Evolutionary conservation across 495 filamentous ascomycete genomes (phyloP), one percentile per base, ranked within the genome.

Genomic region (Daldinia loculata): DNA sequence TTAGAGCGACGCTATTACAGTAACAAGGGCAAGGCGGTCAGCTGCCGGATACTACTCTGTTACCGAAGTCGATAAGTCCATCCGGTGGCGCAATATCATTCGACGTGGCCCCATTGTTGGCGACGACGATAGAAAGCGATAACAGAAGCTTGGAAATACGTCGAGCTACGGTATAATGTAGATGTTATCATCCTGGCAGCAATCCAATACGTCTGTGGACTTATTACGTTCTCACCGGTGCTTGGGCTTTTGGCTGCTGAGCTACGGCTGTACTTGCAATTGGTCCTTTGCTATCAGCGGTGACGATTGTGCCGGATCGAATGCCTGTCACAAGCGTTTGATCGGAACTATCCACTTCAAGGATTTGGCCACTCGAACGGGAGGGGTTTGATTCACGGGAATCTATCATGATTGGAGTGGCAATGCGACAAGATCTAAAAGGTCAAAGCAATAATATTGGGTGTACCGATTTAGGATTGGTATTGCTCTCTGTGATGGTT

Each of bases 41-140:
- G 34, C 0, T 36, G 11, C 43, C 43, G 43, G 22, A 22, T 48
- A 6, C 19, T 9, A 48, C 43, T 48, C 19, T 48, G 19, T 24
- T 7, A 11, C 43, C 43, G 14, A 12, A 26, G 4, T 48, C 19
- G 17, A 45, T 48, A 48, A 19, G 19, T 48, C 43, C 43, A 24
- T 48, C 43, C 43, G 43, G 43, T 48, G 43, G 43, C 43, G 43
- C 22, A 48, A 48, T 48, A 48, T 48, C 43, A 48, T 24, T 48
- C 43, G 17, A 48, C 11, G 43, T 48, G 43, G 43, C 17, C 17
- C 19, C 43, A 48, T 48, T 11, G 43, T 48, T 48, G 43, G 22
- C 43, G 8, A 24, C 43, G 43, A 48, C 19, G 9, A 48, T 0
- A 2, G 17, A 22, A 48, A 9, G 6, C 8, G 43, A 48, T 48